Conservation (phyloP, 768 basidiomycete genomes). For the Porphyrellus cyaneotinctus region DNA sequence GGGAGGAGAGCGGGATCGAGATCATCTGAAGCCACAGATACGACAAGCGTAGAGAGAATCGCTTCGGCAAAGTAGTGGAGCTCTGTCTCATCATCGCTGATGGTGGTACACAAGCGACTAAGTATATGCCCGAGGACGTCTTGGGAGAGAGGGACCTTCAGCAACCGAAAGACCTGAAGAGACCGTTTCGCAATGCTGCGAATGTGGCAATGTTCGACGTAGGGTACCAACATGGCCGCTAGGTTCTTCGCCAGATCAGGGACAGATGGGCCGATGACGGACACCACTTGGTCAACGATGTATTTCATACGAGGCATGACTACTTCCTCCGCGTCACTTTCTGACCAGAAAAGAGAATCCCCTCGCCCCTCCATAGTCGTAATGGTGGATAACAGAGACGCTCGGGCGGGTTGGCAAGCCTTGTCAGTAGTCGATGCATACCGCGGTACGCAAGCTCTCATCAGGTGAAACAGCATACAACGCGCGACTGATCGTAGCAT, state of each 20-base stretch:
- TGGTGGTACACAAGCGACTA: constrained; percentile 78
- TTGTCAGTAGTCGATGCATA: constrained; percentile 71
- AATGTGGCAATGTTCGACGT: constrained; percentile 86
- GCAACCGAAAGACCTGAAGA: constrained; percentile 81
- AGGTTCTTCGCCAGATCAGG: constrained; percentile 69
- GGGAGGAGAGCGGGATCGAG: constrained; percentile 64
- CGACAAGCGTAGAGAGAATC: constrained; percentile 70
- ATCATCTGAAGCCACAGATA: constrained; percentile 52
- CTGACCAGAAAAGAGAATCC: constrained; percentile 62
- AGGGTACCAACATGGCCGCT: constrained; percentile 75
- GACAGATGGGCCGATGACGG: constrained; percentile 63
- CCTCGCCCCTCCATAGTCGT: constrained; percentile 55
- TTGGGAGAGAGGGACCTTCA: constrained; percentile 68
- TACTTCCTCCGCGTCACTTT: constrained; percentile 55
- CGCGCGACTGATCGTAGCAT: constrained; percentile 70
- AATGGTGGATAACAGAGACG: constrained; percentile 49
- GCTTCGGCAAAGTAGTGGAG: constrained; percentile 83
- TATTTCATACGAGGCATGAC: constrained; percentile 64
- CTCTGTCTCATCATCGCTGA: constrained; percentile 70
- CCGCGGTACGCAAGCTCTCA: constrained; percentile 78
- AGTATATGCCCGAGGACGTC: constrained; percentile 74
- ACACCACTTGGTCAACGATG: constrained; percentile 63
- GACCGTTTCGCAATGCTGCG: constrained; percentile 84
- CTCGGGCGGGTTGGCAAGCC: constrained; percentile 42
- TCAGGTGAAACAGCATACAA: constrained; percentile 77